A percentile compares a stretch with the other conserved stretches of the same genome.
phyloP scores from a whole-genome alignment of 2,329 filamentous ascomycete genomes.

The Ascochyta koolunga region DNA sequence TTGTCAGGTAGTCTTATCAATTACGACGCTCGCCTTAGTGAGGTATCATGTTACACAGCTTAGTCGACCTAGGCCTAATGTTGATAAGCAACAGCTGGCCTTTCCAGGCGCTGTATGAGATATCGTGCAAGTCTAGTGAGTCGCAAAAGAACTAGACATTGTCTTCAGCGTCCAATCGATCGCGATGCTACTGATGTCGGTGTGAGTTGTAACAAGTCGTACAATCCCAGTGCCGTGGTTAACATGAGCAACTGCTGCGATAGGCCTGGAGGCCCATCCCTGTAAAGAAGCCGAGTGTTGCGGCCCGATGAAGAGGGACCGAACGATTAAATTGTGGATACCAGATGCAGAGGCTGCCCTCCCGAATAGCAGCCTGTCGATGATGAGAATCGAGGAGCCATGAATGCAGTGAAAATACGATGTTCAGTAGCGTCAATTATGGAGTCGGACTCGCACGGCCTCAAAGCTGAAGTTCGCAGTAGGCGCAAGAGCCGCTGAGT shows the following conservation, averaged over 20 bases:
- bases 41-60: constrained; percentile 9
- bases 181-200: background rate
- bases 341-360: constrained; percentile 2
- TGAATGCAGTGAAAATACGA: background rate
- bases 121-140: background rate
- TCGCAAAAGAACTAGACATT: background rate
- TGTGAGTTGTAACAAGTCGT: background rate
- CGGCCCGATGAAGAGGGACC: constrained; percentile 9
- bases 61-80: background rate
- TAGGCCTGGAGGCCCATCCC: background rate
- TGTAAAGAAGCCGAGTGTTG: constrained; percentile 1
- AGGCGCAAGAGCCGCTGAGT: background rate
- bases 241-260: background rate
- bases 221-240: background rate
- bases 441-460: too few species aligned
- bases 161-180: background rate
- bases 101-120: background rate
- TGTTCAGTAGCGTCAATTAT: background rate
- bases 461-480: background rate
- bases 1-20: constrained; percentile 24
- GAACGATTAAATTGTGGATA: background rate
- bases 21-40: constrained; percentile 1
- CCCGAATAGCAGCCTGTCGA: background rate
- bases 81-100: background rate
- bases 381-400: background rate